Conservation (phyloP, 768 basidiomycete genomes). For the Rhizopogon salebrosus region DNA sequence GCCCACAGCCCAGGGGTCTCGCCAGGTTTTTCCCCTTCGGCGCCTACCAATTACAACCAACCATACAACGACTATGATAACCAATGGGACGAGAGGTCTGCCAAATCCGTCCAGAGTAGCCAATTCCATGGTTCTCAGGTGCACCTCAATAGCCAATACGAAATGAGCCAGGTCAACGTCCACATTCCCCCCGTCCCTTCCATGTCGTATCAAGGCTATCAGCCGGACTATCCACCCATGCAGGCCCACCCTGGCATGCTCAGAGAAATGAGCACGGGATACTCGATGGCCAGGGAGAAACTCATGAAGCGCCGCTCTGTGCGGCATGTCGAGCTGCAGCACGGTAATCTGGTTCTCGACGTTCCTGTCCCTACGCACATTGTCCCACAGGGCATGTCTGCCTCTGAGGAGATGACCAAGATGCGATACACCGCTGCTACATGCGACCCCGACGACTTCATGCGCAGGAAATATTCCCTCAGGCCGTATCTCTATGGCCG, state of each 20-base stretch:
- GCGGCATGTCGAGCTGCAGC: constrained; percentile 71
- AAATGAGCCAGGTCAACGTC: constrained; percentile 44
- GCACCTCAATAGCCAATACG: constrained; percentile 62
- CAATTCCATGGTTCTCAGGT: constrained; percentile 60
- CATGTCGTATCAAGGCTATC: constrained; percentile 39
- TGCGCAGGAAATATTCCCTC: constrained; percentile 70
- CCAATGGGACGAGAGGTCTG: constrained; percentile 48
- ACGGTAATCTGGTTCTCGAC: constrained; percentile 84
- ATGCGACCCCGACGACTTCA: constrained; percentile 87
- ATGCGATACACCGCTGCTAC: constrained; percentile 88
- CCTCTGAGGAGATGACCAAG: constrained; percentile 72
- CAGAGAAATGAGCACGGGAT: constrained; percentile 48
- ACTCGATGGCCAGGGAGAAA: constrained; percentile 67
- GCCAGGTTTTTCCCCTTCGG: constrained; percentile 32
- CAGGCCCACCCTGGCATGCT: constrained; percentile 44
- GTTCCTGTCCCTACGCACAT: constrained; percentile 77
- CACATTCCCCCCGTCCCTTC: constrained; percentile 49
- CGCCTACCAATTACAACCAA: constrained; percentile 26
- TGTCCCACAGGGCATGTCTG: constrained; percentile 56
- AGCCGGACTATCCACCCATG: constrained; percentile 56
- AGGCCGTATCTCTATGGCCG: constrained; percentile 76
- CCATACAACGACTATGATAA: constrained; percentile 37
- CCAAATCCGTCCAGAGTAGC: constrained; percentile 61
- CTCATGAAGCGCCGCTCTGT: constrained; percentile 79
- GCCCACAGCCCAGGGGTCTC: constrained; percentile 19